Evolutionary conservation across 768 basidiomycete genomes (phyloP).

Genomic region (Candolleomyces eurysporus): DNA sequence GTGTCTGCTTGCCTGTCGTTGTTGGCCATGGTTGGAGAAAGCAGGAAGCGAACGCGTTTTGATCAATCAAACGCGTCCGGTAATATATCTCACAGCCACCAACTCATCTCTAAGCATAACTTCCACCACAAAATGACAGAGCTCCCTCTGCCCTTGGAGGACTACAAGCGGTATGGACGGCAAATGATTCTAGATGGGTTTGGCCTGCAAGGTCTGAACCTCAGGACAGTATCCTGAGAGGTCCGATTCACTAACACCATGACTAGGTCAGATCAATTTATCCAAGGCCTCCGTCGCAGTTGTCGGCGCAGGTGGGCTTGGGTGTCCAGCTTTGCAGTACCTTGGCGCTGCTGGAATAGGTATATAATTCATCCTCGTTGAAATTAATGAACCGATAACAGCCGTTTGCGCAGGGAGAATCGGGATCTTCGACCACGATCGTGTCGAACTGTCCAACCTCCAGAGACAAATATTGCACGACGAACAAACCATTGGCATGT

Average conservation of each 20-base stretch:
- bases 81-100: no score
- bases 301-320: conserved; percentile 93
- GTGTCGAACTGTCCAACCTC: conserved; percentile 85
- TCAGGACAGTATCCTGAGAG: background rate
- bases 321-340: conserved; percentile 94
- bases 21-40: no score
- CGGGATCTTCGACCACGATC: conserved; percentile 86
- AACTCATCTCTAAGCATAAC: no score
- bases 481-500: conserved; percentile 67
- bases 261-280: conserved; percentile 74
- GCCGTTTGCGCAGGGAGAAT: conserved; percentile 58
- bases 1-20: no score
- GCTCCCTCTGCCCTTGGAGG: conserved; percentile 44
- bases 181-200: conserved; percentile 95
- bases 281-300: conserved; percentile 75
- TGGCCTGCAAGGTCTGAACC: conserved; percentile 68
- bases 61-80: no score
- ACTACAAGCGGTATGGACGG: conserved; percentile 90
- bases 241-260: background rate
- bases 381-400: background rate
- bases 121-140: background rate
- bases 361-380: conserved; percentile 21
- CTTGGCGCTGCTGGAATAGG: conserved; percentile 91
- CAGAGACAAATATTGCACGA: conserved; percentile 92
- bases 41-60: no score